Conservation (phyloP, 257 asterid species). For the Paraleonurus japonicus region DNA sequence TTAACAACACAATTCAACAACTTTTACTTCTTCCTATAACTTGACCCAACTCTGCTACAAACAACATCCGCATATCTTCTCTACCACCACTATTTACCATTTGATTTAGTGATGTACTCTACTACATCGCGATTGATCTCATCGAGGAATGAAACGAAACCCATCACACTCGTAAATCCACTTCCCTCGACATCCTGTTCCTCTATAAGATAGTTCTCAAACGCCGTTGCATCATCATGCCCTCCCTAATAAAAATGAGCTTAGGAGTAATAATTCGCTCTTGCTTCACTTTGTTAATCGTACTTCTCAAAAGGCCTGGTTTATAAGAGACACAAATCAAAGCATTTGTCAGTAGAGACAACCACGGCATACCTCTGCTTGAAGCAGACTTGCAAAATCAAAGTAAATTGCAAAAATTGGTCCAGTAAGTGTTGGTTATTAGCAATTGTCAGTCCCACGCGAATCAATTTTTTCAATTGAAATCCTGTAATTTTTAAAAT, state of each 20-base stretch:
- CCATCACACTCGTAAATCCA: slow-evolving; percentile 82
- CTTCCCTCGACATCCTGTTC: slow-evolving; percentile 91
- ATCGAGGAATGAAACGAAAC: slow-evolving; percentile 87
- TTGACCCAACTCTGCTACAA: slow-evolving; percentile 24
- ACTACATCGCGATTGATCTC: slow-evolving; percentile 72
- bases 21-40: neutral
- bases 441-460: neutral
- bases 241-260: slow-evolving; percentile 73
- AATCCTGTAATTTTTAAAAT: no score
- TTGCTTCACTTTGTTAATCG: slow-evolving; percentile 83
- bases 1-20: slow-evolving; percentile 15
- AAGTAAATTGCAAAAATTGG: neutral
- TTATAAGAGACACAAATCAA: slow-evolving; percentile 1
- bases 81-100: slow-evolving; percentile 29
- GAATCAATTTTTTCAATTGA: neutral
- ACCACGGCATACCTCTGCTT: neutral
- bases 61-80: slow-evolving; percentile 3
- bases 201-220: slow-evolving; percentile 93
- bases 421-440: no score
- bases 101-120: slow-evolving; percentile 48
- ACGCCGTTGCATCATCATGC: slow-evolving; percentile 77
- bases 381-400: neutral
- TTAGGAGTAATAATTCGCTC: slow-evolving; percentile 88
- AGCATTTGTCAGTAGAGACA: slow-evolving; percentile 7
- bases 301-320: slow-evolving; percentile 80